Evolutionary conservation across 2,329 filamentous ascomycete species (phyloP), one percentile per base, ranked within the genome.

Genomic region (Aspergillus brasiliensis): DNA sequence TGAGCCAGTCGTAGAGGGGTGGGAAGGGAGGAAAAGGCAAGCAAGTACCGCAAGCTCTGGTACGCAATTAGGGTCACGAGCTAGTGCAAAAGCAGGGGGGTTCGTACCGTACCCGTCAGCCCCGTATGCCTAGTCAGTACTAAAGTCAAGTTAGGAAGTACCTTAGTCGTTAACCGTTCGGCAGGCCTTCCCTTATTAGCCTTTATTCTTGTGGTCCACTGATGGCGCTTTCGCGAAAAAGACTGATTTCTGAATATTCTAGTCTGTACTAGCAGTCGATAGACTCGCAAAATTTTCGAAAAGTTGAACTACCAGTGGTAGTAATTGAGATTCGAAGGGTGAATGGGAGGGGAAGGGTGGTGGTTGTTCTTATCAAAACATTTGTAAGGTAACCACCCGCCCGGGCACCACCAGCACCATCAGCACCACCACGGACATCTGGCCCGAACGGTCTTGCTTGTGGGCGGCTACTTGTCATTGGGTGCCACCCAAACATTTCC

Each of bases 31-130:
- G 46, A 49, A 49, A 49, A n/a, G 46, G 19, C 46, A 28, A 49
- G 19, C 46, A 28, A 49, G 46, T 49, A 31, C 46, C 46, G 25
- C 23, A 31, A 31, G 46, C 46, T n/a, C 46, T 49, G 31, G 31
- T 34, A 49, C 25, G 46, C 46, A 49, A 49, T 28, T 49, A 49
- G 46, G 46, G 46, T 49, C 46, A 49, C 46, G 46, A 49, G 46
- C 46, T 49, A 49, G 46, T 27, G 46, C 46, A 49, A 49, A 44
- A 49, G 46, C 46, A 49, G 46, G 46, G 44, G 46, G 46, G 25
- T 49, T 28, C 15, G 21, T 49, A 49, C 46, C 46, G 46, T 28
- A 28, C 25, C 46, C 46, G 46, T 49, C 25, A 49, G 46, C 46
- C 46, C 28, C 46, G 21, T 44, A 34, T 34, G 4, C 31, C 31